These are phyloP conservation scores for Pichia inconspicua DNA, from an alignment of 1,139 yeast species.

Conservation along the genomic window DNA sequence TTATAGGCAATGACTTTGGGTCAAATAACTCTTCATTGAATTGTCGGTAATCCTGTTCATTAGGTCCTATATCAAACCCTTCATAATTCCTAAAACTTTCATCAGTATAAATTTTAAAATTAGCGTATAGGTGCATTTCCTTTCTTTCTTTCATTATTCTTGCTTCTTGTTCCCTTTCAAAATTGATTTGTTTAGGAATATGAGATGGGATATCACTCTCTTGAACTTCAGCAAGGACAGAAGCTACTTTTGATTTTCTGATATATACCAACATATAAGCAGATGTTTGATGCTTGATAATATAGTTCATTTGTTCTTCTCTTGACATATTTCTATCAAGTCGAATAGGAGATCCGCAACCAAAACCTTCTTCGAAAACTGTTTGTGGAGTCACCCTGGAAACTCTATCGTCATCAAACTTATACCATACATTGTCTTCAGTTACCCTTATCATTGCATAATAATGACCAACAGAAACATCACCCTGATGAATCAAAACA, in stretches of 20 bases:
- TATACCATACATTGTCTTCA: conserved; percentile 66
- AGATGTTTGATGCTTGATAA: conserved; percentile 73
- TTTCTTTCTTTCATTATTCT: conserved; percentile 53
- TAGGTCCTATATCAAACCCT: conserved; percentile 75
- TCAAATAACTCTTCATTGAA: conserved; percentile 43
- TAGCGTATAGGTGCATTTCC: conserved; percentile 71
- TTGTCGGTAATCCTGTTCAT: conserved; percentile 37
- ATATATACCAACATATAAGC: conserved; percentile 97
- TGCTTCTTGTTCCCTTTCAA: conserved; percentile 51
- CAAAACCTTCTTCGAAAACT: conserved; percentile 89
- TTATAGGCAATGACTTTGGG: conserved; percentile 42
- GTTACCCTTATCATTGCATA: conserved; percentile 88
- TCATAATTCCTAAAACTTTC: conserved; percentile 49
- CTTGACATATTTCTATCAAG: conserved; percentile 45
- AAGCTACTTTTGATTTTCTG: conserved; percentile 52
- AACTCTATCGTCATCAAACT: conserved; percentile 93
- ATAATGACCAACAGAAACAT: conserved; percentile 91
- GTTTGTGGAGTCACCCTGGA: conserved; percentile 78
- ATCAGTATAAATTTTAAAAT: conserved; percentile 44
- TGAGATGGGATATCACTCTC: conserved; percentile 62
- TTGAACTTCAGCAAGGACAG: conserved; percentile 50
- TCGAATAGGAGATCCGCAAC: conserved; percentile 55
- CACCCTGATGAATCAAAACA: conserved; percentile 93
- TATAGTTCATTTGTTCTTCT: conserved; percentile 54
- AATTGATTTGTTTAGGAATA: conserved; percentile 56